These are phyloP conservation scores for Friedmanniomyces simplex DNA, from an alignment of 495 filamentous ascomycete genomes.

Conservation along the genomic window DNA sequence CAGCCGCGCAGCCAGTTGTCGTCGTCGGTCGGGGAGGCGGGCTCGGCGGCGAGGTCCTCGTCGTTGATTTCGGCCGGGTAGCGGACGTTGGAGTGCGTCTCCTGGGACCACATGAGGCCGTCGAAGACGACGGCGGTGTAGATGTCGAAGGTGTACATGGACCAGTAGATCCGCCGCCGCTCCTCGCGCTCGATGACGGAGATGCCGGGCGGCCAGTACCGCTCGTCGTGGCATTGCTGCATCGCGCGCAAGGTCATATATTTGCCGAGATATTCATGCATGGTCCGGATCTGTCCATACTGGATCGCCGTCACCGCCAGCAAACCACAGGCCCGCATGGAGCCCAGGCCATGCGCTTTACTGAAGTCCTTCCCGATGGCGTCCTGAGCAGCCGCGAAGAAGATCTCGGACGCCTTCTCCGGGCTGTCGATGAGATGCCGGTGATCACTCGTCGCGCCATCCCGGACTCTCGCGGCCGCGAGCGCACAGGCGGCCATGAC, in stretches of 20 bases:
- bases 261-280: constrained; percentile 40
- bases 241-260: constrained; percentile 39
- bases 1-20: constrained; percentile 40
- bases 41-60: constrained; percentile 32
- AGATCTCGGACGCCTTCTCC: constrained; percentile 34
- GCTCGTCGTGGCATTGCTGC: constrained; percentile 41
- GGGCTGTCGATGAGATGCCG: constrained; percentile 28
- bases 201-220: constrained; percentile 39
- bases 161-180: constrained; percentile 44
- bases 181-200: constrained; percentile 38
- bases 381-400: constrained; percentile 38
- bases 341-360: constrained; percentile 33
- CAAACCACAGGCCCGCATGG: constrained; percentile 38
- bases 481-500: constrained; percentile 43
- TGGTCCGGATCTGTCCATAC: constrained; percentile 35
- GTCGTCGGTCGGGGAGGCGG: constrained; percentile 5
- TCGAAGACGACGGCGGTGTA: constrained; percentile 41
- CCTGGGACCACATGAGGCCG: constrained; percentile 36
- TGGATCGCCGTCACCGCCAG: constrained; percentile 41
- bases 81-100: constrained; percentile 34
- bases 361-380: constrained; percentile 34
- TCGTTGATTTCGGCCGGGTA: constrained; percentile 41
- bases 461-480: constrained; percentile 36
- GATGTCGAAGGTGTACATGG: constrained; percentile 43
- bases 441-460: constrained; percentile 35